Evolutionary conservation across 768 basidiomycete genomes (phyloP), one percentile per base, ranked within the genome.

Genomic region (Auricularia sp.): DNA sequence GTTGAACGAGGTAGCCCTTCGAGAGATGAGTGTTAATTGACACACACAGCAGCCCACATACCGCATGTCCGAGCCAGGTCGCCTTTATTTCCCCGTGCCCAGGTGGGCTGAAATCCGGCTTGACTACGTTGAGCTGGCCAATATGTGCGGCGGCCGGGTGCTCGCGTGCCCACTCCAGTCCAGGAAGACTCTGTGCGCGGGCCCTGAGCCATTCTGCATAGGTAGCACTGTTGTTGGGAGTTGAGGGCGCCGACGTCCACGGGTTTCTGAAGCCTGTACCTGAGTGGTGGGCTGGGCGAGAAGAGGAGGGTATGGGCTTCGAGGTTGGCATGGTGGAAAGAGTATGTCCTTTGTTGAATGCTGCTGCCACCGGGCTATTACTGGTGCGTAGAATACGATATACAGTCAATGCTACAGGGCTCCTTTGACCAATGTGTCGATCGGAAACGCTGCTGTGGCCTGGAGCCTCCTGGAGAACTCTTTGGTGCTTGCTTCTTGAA

Each of bases 41-140:
- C 36, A 24, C 36, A 36, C 62, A 42, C 51, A 67, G 35, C 35
- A 59, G 58, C 36, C 44, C 56, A 56, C 73, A 51, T 35, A 76
- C 76, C 1, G 78, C 77, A 64, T 79, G 77, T 4, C 77, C 77
- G 1, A 78, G 65, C 78, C 77, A 78, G 0, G 75, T 77, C 35
- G 72, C 76, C 45, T 71, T 69, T 10, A 73, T 42, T 54, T 67
- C 62, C 33, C 66, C 54, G 63, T 63, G 61, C 59, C 65, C 47
- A 35, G 24, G 24, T 44, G 42, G n/a, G 2, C 64, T 66, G 68
- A 72, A 75, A 61, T 74, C 70, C 0, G 74, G 73, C 39, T 67
- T 66, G 34, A 76, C 64, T 37, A 73, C 69, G 65, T 70, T 65
- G 62, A 74, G 47, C 14, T 13, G 67, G 64, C 37, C 65, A 14